A percentile compares a stretch with the other conserved stretches of the same genome.
These are phyloP conservation scores for Barnettozyma pratensis DNA, from an alignment of 805 yeast genomes.

Conservation along the genomic window DNA sequence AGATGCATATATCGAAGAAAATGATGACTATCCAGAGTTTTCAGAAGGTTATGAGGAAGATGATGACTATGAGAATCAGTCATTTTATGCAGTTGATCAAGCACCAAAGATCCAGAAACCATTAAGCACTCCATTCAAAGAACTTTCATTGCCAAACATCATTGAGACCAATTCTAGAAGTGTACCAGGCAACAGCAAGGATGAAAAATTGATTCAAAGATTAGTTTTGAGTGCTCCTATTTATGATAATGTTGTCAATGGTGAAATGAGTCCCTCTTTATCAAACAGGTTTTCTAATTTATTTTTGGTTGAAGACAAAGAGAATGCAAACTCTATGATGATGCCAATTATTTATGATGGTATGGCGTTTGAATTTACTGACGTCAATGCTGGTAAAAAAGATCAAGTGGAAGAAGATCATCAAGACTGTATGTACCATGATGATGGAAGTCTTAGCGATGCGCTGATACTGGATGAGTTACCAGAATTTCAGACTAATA, in stretches of 20 bases:
- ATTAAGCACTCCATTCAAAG: slow-evolving; percentile 1
- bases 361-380: not conserved
- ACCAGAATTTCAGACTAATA: not conserved
- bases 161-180: slow-evolving; percentile 1
- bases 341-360: not conserved
- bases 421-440: not conserved
- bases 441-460: not conserved
- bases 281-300: slow-evolving; percentile 3
- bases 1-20: not conserved
- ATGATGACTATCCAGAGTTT: not conserved
- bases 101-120: not conserved
- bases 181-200: not conserved
- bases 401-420: not conserved
- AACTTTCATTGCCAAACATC: not conserved
- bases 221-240: slow-evolving; percentile 1
- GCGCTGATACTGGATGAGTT: slow-evolving; percentile 6
- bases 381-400: not conserved
- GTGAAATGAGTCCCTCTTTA: not conserved
- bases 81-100: not conserved
- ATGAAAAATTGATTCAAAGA: not conserved
- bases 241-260: not conserved
- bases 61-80: not conserved
- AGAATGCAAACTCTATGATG: not conserved
- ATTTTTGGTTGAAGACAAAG: slow-evolving; percentile 4
- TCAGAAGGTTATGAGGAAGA: not conserved